Conservation (phyloP, 2,329 filamentous ascomycete genomes). For the Knoxdaviesia capensis region DNA sequence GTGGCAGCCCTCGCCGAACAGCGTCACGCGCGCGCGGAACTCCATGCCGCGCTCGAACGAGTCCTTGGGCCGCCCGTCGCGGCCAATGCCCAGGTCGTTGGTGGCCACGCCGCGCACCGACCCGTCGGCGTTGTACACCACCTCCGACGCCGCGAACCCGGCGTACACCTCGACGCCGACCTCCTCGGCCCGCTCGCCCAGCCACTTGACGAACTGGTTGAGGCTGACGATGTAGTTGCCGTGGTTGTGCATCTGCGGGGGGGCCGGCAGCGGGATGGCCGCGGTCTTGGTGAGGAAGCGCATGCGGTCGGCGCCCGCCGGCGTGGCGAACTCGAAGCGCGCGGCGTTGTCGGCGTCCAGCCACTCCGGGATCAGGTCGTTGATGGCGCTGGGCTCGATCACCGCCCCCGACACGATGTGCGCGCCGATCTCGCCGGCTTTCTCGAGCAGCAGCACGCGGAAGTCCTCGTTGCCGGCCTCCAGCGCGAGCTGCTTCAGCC, state of each 20-base stretch:
- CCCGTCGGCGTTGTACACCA: slow-evolving; percentile 71
- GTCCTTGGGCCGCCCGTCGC: slow-evolving; percentile 70
- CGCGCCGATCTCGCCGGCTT: slow-evolving; percentile 83
- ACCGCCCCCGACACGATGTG: slow-evolving; percentile 95
- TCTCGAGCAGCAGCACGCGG: slow-evolving; percentile 78
- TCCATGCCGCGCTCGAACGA: slow-evolving; percentile 95
- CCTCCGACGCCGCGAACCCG: slow-evolving; percentile 84
- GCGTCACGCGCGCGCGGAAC: slow-evolving; percentile 78
- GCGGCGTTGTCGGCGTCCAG: slow-evolving; percentile 71
- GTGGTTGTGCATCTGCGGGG: slow-evolving; percentile 95
- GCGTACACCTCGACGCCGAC: slow-evolving; percentile 90
- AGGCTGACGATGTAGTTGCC: slow-evolving; percentile 95
- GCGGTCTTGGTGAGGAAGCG: slow-evolving; percentile 72
- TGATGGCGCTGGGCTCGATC: slow-evolving; percentile 69
- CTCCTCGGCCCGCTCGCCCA: slow-evolving; percentile 92
- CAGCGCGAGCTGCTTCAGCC: slow-evolving; percentile 86
- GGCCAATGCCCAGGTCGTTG: slow-evolving; percentile 73
- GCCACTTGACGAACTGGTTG: slow-evolving; percentile 89
- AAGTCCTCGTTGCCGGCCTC: slow-evolving; percentile 93
- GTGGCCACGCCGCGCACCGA: slow-evolving; percentile 88
- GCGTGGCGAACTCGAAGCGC: slow-evolving; percentile 72
- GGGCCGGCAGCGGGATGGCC: slow-evolving; percentile 63
- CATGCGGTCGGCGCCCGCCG: slow-evolving; percentile 73
- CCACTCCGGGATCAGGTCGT: slow-evolving; percentile 90
- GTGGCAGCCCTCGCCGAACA: slow-evolving; percentile 90